Percentiles rank a stretch among this genome's conserved stretches.
Conservation (phyloP, 495 filamentous ascomycete genomes). For the Aspergillus wentii region DNA sequence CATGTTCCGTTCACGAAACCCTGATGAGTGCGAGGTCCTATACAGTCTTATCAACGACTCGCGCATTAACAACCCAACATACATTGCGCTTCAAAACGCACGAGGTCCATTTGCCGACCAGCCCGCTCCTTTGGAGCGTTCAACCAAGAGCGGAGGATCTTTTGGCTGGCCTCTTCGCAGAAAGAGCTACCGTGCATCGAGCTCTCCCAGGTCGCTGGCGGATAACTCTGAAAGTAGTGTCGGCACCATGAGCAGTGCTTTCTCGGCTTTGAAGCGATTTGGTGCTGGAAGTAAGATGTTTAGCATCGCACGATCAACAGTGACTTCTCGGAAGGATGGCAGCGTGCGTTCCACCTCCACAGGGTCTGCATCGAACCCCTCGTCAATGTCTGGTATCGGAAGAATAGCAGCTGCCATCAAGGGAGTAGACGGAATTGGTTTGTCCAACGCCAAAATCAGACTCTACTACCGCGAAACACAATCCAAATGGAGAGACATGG, state of each 20-base stretch:
- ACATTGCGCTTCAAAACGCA: constrained; percentile 75
- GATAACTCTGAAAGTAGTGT: constrained; percentile 56
- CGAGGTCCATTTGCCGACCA: constrained; percentile 39
- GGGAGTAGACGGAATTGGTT: constrained; percentile 50
- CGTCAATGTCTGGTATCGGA: constrained; percentile 52
- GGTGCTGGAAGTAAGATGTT: constrained; percentile 59
- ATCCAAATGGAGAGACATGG: constrained; percentile 86
- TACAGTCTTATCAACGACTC: constrained; percentile 80
- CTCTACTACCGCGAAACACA: constrained; percentile 73
- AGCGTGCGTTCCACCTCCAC: constrained; percentile 59
- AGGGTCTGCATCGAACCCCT: constrained; percentile 37
- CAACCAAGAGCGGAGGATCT: constrained; percentile 26
- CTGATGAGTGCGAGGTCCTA: constrained; percentile 71
- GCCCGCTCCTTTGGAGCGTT: constrained; percentile 23
- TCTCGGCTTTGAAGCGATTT: constrained; percentile 73
- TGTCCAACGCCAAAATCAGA: constrained; percentile 73
- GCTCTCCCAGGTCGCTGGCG: constrained; percentile 44
- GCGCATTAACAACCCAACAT: constrained; percentile 82
- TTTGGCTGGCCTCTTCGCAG: constrained; percentile 47
- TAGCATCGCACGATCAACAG: constrained; percentile 67
- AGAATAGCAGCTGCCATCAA: constrained; percentile 51
- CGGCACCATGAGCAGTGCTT: constrained; percentile 55
- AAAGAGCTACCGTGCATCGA: constrained; percentile 55
- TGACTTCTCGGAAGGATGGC: constrained; percentile 49
- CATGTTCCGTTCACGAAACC: constrained; percentile 79